These are phyloP conservation scores for Ophiostoma sp. DNA, from an alignment of 2,329 filamentous ascomycete genomes.

Conservation along the genomic window DNA sequence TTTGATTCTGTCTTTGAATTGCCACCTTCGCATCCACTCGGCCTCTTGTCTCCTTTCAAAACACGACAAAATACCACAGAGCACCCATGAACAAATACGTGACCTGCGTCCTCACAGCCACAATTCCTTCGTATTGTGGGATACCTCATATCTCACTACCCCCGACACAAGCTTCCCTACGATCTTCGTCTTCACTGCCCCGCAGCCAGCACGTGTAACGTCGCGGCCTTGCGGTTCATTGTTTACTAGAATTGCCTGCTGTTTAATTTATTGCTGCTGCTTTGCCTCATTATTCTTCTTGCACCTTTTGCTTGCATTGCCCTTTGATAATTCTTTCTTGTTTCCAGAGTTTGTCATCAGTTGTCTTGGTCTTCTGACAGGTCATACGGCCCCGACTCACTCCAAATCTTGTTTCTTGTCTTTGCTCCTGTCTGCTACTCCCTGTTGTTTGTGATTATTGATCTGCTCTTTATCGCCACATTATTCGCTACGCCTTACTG, in stretches of 20 bases:
- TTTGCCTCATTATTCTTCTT: not conserved
- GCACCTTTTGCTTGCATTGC: not conserved
- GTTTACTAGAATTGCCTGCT: not conserved
- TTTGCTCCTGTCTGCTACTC: not conserved
- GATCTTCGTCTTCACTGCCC: constrained; percentile 9
- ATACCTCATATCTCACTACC: constrained; percentile 9
- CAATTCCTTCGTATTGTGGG: constrained; percentile 3
- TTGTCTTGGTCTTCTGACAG: not conserved
- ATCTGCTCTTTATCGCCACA: not conserved
- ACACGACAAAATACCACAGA: not conserved
- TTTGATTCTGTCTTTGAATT: not conserved
- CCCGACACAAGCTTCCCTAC: not conserved
- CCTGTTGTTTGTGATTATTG: not conserved
- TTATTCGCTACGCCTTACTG: not conserved
- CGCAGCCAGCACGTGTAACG: constrained; percentile 10
- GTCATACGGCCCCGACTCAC: not conserved
- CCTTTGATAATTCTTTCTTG: not conserved
- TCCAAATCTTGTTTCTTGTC: constrained; percentile 1
- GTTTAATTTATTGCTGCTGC: not conserved
- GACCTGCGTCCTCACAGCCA: not conserved
- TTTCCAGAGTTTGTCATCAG: not conserved
- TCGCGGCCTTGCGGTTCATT: not conserved
- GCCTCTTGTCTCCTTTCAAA: not conserved
- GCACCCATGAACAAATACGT: constrained; percentile 5
- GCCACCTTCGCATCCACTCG: constrained; percentile 1